Percentiles rank a stretch among this genome's conserved stretches.
Conservation (phyloP, 2,329 filamentous ascomycete species). For the Dactylonectria estremocensis region DNA sequence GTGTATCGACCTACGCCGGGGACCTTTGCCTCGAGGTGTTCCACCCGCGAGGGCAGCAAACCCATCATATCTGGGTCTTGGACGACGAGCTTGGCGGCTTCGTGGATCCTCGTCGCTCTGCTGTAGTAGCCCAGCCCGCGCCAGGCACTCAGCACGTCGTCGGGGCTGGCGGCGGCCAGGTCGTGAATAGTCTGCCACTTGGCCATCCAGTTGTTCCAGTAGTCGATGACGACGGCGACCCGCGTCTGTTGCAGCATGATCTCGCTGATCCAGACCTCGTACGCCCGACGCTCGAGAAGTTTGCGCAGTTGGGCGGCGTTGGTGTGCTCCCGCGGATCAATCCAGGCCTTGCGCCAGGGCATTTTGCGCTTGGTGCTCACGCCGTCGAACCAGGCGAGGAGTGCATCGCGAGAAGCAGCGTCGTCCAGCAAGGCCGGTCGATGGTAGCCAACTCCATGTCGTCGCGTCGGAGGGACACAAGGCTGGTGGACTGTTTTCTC, state of each 20-base stretch:
- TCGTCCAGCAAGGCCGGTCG: slow-evolving; percentile 63
- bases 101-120: slow-evolving; percentile 72
- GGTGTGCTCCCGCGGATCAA: slow-evolving; percentile 57
- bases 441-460: slow-evolving; percentile 64
- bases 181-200: slow-evolving; percentile 73
- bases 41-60: slow-evolving; percentile 63
- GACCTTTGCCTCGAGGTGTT: slow-evolving; percentile 64
- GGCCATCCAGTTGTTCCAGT: slow-evolving; percentile 75
- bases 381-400: slow-evolving; percentile 68
- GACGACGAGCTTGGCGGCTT: slow-evolving; percentile 68
- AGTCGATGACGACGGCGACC: slow-evolving; percentile 73
- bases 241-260: slow-evolving; percentile 79
- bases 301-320: slow-evolving; percentile 55
- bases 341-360: slow-evolving; percentile 74
- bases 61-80: slow-evolving; percentile 59
- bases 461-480: slow-evolving; percentile 42
- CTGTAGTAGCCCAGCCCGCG: slow-evolving; percentile 76
- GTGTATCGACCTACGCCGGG: slow-evolving; percentile 76
- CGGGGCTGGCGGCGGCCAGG: slow-evolving; percentile 66
- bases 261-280: slow-evolving; percentile 78
- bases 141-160: slow-evolving; percentile 73
- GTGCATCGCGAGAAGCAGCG: slow-evolving; percentile 49
- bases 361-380: slow-evolving; percentile 65
- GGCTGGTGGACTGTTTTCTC: slow-evolving; percentile 13
- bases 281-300: slow-evolving; percentile 69